phyloP scores from a whole-genome alignment of 192 early-diverging fungal genomes.

The Coemansia sp. region DNA sequence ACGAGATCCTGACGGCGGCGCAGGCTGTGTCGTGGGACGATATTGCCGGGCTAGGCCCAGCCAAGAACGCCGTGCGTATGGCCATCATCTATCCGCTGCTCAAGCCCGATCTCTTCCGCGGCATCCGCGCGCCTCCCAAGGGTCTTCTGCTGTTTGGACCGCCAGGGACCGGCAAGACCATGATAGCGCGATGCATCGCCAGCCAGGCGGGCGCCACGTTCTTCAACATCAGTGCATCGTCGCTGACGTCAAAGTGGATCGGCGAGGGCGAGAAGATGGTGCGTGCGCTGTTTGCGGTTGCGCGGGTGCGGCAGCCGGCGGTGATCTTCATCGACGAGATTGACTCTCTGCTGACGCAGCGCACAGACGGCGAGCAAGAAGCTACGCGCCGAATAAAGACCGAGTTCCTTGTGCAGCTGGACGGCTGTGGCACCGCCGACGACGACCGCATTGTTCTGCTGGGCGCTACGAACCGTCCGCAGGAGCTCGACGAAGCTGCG shows the following conservation, averaged over 20 bases:
- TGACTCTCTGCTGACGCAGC: conserved; percentile 84
- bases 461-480: conserved; percentile 76
- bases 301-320: conserved; percentile 79
- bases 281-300: conserved; percentile 88
- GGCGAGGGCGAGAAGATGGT: conserved; percentile 96
- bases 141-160: conserved; percentile 87
- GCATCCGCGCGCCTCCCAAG: conserved; percentile 78
- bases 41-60: conserved; percentile 81
- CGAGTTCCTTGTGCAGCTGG: conserved; percentile 84
- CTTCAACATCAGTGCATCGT: conserved; percentile 87
- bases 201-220: conserved; percentile 85
- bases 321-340: conserved; percentile 96
- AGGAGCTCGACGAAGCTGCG: conserved; percentile 93
- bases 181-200: conserved; percentile 89
- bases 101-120: conserved; percentile 82
- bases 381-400: conserved; percentile 89
- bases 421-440: conserved; percentile 71
- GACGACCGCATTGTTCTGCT: conserved; percentile 80
- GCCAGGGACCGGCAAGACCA: conserved; percentile 81
- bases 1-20: conserved; percentile 75
- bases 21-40: conserved; percentile 75
- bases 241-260: conserved; percentile 93
- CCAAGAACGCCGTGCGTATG: conserved; percentile 78
- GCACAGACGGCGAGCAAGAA: conserved; percentile 88
- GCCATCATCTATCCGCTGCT: conserved; percentile 81